Evolutionary conservation across 2,329 filamentous ascomycete species (phyloP).

Genomic region (Pestalotiopsis sp.): DNA sequence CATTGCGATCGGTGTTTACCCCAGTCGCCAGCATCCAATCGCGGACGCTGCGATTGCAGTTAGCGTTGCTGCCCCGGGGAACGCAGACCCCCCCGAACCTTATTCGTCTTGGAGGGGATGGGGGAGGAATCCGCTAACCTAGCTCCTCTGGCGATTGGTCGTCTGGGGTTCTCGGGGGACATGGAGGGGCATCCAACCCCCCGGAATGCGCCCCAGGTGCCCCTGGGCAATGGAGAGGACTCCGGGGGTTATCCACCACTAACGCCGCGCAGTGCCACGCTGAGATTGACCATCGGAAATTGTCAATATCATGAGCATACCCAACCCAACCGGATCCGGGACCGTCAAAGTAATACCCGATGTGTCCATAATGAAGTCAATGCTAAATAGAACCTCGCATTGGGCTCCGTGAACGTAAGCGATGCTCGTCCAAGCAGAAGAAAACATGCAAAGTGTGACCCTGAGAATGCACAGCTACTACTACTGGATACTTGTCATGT

Average conservation of each 20-base stretch:
- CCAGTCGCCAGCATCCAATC: neutral
- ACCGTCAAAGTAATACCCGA: neutral
- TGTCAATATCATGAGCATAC: neutral
- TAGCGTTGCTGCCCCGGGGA: neutral
- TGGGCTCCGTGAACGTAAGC: too few species aligned
- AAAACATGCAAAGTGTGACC: too few species aligned
- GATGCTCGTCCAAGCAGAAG: too few species aligned
- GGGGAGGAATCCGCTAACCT: neutral
- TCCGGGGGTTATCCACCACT: neutral
- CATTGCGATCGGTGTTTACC: slow-evolving; percentile 9
- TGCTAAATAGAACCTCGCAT: too few species aligned
- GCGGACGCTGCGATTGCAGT: neutral
- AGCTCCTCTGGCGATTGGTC: neutral
- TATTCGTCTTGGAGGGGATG: neutral
- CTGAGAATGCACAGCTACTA: too few species aligned
- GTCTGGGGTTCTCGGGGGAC: neutral
- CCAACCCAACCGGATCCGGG: neutral
- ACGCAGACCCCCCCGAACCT: neutral
- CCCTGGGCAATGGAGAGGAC: neutral
- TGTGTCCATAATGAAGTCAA: too few species aligned
- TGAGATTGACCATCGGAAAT: neutral
- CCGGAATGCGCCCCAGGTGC: neutral
- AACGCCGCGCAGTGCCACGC: neutral
- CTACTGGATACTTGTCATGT: too few species aligned
- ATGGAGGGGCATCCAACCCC: neutral